phyloP scores from a whole-genome alignment of 805 yeast species.

The Zygotorulaspora sp. region DNA sequence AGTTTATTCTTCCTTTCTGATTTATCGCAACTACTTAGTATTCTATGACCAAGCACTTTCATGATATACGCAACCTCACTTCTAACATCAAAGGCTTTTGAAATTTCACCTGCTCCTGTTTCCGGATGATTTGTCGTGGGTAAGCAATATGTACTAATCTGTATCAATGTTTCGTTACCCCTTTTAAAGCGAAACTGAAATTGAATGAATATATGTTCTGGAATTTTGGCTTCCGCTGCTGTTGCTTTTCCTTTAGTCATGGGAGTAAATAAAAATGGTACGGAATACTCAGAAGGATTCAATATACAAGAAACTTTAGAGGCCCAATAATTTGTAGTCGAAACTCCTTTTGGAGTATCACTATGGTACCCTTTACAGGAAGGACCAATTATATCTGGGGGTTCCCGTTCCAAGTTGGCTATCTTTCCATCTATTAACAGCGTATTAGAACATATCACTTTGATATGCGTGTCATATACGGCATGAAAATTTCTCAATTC shows the following conservation, averaged over 20 bases:
- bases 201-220: conserved; percentile 13
- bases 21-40: conserved; percentile 4
- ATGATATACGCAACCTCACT: conserved; percentile 12
- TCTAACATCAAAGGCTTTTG: conserved; percentile 5
- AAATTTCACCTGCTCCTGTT: conserved; percentile 3
- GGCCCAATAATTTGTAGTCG: conserved; percentile 14
- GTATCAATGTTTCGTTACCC: conserved; percentile 2
- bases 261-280: conserved; percentile 14
- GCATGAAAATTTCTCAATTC: conserved; percentile 5
- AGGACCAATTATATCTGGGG: not conserved
- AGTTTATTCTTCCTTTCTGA: conserved; percentile 6
- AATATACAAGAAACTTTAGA: conserved; percentile 2
- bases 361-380: conserved; percentile 8
- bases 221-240: conserved; percentile 11
- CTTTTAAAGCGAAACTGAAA: conserved; percentile 8
- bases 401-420: conserved; percentile 4
- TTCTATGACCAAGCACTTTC: conserved; percentile 13
- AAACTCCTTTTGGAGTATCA: conserved; percentile 17
- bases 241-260: conserved; percentile 11
- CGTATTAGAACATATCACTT: conserved; percentile 3
- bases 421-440: conserved; percentile 15
- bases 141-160: conserved; percentile 11
- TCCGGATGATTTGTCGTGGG: conserved; percentile 11
- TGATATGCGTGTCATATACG: conserved; percentile 5
- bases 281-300: conserved; percentile 1